phyloP scores from a whole-genome alignment of 768 basidiomycete genomes.

The Naganishia onofrii region DNA sequence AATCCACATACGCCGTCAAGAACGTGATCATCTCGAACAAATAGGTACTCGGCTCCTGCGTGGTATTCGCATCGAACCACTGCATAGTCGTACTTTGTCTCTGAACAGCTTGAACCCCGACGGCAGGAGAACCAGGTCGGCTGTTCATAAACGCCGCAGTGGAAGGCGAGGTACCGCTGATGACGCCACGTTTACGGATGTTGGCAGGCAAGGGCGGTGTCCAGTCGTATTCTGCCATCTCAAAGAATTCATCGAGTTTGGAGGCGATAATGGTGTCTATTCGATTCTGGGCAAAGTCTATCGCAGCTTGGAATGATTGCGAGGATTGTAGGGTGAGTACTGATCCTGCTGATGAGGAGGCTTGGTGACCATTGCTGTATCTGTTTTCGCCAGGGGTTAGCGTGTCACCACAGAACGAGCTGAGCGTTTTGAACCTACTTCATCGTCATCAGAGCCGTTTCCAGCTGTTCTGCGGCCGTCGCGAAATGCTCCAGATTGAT shows the following conservation, averaged over 20 bases:
- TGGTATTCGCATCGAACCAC: slow-evolving; percentile 49
- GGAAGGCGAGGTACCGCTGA: slow-evolving; percentile 16
- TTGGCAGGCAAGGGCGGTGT: slow-evolving; percentile 54
- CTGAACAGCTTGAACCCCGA: slow-evolving; percentile 4
- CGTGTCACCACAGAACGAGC: neutral
- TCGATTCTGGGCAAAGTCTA: slow-evolving; percentile 67
- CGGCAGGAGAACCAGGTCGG: slow-evolving; percentile 22
- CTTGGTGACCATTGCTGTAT: slow-evolving; percentile 58
- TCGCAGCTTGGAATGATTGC: slow-evolving; percentile 66
- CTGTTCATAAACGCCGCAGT: neutral
- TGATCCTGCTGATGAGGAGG: slow-evolving; percentile 69
- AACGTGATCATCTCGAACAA: slow-evolving; percentile 92
- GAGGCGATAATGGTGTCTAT: slow-evolving; percentile 79
- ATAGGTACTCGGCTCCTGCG: slow-evolving; percentile 84
- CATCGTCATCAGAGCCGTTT: slow-evolving; percentile 75
- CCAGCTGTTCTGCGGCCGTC: slow-evolving; percentile 76
- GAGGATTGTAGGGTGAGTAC: slow-evolving; percentile 66
- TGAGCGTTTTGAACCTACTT: slow-evolving; percentile 56
- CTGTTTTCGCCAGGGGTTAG: slow-evolving; percentile 5
- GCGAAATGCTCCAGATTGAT: slow-evolving; percentile 91
- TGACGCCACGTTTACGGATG: slow-evolving; percentile 14
- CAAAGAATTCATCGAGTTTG: slow-evolving; percentile 94
- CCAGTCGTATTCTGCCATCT: slow-evolving; percentile 93
- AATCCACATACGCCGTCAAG: slow-evolving; percentile 90
- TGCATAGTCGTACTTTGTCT: slow-evolving; percentile 26